Evolutionary conservation across 352 stramenopile species (phyloP).

Genomic region (Phytophthora chlamydospora): DNA sequence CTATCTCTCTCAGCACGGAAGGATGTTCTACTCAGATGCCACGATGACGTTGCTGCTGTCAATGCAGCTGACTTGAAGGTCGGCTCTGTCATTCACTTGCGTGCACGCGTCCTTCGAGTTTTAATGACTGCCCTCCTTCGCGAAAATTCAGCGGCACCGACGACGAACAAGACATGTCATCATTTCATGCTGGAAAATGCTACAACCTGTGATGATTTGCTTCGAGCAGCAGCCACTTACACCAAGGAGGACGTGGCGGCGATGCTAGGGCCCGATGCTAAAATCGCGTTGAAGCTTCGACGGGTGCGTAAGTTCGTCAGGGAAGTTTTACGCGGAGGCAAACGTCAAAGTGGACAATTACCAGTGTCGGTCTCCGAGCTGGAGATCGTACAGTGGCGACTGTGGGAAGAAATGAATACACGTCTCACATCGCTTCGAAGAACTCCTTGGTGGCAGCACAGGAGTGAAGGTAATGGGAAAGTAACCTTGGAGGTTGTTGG

Average conservation of each 20-base stretch:
- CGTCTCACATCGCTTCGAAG: neutral
- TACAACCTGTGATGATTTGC: slow-evolving; percentile 24
- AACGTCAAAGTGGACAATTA: slow-evolving; percentile 2
- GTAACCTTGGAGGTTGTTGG: slow-evolving; percentile 56
- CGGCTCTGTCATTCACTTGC: slow-evolving; percentile 18
- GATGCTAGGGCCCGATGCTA: slow-evolving; percentile 36
- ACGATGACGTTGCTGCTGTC: slow-evolving; percentile 21
- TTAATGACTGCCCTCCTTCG: slow-evolving; percentile 25
- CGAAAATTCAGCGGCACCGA: slow-evolving; percentile 3
- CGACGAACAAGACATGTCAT: slow-evolving; percentile 15
- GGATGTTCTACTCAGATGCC: slow-evolving; percentile 16
- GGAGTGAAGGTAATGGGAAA: slow-evolving; percentile 4
- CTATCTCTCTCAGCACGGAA: slow-evolving; percentile 24
- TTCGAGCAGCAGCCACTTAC: slow-evolving; percentile 34
- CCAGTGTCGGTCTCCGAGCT: slow-evolving; percentile 27
- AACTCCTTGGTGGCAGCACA: slow-evolving; percentile 40
- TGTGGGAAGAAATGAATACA: slow-evolving; percentile 31
- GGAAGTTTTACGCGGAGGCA: slow-evolving; percentile 16
- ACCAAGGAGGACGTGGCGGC: slow-evolving; percentile 15
- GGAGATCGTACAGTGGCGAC: slow-evolving; percentile 41
- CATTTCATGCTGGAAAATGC: slow-evolving; percentile 24
- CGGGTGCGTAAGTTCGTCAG: slow-evolving; percentile 34
- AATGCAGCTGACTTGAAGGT: slow-evolving; percentile 19
- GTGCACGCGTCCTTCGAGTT: slow-evolving; percentile 35
- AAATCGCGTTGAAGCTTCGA: slow-evolving; percentile 42